These are phyloP conservation scores for Pleurotus tuber-regium DNA, from an alignment of 768 basidiomycete species.

Conservation along the genomic window DNA sequence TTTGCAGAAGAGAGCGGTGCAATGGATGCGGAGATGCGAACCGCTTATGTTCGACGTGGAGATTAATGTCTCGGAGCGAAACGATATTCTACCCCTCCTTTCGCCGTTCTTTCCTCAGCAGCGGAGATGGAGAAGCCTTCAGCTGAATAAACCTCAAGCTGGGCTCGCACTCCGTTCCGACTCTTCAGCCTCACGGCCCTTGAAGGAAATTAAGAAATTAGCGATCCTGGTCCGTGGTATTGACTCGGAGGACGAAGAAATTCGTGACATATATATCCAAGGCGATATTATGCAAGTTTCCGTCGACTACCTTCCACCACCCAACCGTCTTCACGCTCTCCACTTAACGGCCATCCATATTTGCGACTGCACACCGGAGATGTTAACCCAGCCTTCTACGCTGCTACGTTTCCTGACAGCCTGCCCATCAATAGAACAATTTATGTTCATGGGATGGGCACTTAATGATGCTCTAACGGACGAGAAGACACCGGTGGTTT, in stretches of 20 bases:
- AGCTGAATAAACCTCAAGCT: constrained; percentile 37
- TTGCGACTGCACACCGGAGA: constrained; percentile 40
- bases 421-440: constrained; percentile 59
- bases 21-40: constrained; percentile 53
- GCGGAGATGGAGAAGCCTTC: constrained; percentile 56
- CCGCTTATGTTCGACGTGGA: constrained; percentile 57
- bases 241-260: constrained; percentile 33
- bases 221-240: not conserved
- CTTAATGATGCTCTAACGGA: constrained; percentile 36
- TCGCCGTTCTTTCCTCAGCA: constrained; percentile 58
- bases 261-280: constrained; percentile 33
- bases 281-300: constrained; percentile 43
- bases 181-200: constrained; percentile 32
- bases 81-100: constrained; percentile 59
- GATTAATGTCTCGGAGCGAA: constrained; percentile 43
- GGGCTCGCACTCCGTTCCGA: too few relatives aligned
- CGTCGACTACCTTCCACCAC: constrained; percentile 47
- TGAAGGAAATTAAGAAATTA: constrained; percentile 7
- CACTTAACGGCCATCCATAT: constrained; percentile 59
- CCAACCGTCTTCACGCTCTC: constrained; percentile 42
- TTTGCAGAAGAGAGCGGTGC: constrained; percentile 44
- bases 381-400: constrained; percentile 41
- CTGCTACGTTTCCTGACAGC: constrained; percentile 60
- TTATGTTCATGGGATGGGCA: constrained; percentile 55
- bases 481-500: constrained; percentile 37